Conservation (phyloP, 139 green algal species). For the Nannochloris sp. region DNA sequence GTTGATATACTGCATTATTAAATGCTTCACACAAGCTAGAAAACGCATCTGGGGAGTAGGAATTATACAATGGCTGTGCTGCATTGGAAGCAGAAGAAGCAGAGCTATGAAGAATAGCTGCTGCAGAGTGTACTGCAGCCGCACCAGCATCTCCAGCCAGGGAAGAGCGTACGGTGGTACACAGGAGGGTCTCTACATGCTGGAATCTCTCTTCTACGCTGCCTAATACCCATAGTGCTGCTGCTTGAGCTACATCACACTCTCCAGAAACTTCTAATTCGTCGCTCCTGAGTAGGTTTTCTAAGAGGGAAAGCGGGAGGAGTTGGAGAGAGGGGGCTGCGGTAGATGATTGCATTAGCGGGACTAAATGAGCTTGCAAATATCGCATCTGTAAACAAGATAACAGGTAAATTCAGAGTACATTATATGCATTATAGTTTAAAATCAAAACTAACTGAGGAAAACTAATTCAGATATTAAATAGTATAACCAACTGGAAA, state of each 20-base stretch:
- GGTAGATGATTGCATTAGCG: constrained; percentile 5
- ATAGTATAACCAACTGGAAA: neutral
- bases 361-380: constrained; percentile 11
- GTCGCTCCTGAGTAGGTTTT: constrained; percentile 11
- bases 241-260: constrained; percentile 10
- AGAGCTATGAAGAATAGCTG: neutral
- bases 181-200: constrained; percentile 7
- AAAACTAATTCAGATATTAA: neutral
- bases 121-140: neutral
- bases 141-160: neutral
- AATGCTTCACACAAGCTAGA: too few relatives aligned
- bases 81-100: neutral
- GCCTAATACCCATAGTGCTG: constrained; percentile 5
- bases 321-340: constrained; percentile 5
- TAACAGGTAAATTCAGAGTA: neutral
- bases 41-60: neutral
- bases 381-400: constrained; percentile 1
- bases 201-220: neutral
- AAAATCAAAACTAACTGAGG: neutral
- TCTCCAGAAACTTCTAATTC: neutral
- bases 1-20: too few relatives aligned
- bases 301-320: constrained; percentile 11
- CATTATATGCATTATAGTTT: neutral
- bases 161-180: neutral
- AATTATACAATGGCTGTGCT: neutral